Conservation (phyloP, 306 rosid genomes). For the Medicago arabica region DNA sequence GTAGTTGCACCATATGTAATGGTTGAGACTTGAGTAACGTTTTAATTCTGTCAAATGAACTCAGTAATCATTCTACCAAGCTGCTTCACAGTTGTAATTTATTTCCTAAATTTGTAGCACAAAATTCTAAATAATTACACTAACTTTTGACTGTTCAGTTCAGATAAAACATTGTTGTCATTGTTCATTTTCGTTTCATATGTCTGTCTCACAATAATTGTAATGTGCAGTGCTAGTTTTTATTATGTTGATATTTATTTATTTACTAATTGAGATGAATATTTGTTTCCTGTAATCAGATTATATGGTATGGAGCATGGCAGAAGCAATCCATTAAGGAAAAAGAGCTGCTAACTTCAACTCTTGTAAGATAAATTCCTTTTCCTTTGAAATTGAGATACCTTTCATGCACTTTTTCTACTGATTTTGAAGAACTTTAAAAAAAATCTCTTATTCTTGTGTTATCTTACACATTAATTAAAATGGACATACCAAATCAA, state of each 20-base stretch:
- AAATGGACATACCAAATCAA: too few relatives aligned
- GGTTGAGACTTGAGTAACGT: too few relatives aligned
- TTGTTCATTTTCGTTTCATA: slow-evolving; percentile 1
- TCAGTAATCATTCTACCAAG: too few relatives aligned
- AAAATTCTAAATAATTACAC: too few relatives aligned
- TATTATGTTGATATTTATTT: not conserved
- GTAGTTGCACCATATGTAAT: too few relatives aligned
- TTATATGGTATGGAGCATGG: slow-evolving; percentile 94
- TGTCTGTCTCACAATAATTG: not conserved
- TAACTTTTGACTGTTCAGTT: not conserved
- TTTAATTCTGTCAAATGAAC: too few relatives aligned
- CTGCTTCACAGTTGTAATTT: too few relatives aligned
- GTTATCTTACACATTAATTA: too few relatives aligned
- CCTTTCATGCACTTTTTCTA: not conserved
- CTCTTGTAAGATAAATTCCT: slow-evolving; percentile 59
- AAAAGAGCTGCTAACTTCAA: slow-evolving; percentile 56
- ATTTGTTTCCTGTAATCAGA: slow-evolving; percentile 52
- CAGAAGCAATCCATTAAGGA: slow-evolving; percentile 59
- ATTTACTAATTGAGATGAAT: not conserved
- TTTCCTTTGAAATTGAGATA: not conserved
- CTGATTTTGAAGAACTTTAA: too few relatives aligned
- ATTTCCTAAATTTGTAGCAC: too few relatives aligned
- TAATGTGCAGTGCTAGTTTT: not conserved
- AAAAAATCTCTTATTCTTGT: too few relatives aligned
- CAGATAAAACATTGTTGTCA: not conserved